Evolutionary conservation across 2,329 filamentous ascomycete genomes (phyloP), one percentile per base, ranked within the genome.

Genomic region (Fusarium chlamydosporum): DNA sequence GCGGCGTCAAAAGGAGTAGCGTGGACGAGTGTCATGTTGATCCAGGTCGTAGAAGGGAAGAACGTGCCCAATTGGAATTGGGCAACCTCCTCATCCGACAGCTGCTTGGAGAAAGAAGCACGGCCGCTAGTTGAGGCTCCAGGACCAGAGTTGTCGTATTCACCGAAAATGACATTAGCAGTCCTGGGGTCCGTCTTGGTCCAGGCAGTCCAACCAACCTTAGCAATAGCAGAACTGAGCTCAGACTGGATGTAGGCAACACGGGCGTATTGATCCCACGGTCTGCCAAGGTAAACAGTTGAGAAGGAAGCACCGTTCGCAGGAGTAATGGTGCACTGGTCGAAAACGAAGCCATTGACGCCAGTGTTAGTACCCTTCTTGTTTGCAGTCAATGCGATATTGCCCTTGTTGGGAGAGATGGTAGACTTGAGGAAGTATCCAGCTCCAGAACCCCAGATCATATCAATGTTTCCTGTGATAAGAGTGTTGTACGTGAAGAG

Each of bases 401-500:
- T 70, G 27, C 77, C 76, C 11, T 70, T 61, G 55, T 78, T 78
- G 2, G 76, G 74, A 4, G 76, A 57, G 37, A 78, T 76, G 31
- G 72, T 76, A 20, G 72, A 75, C 52, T 77, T 76, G 43, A 78
- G 72, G 75, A 84, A 83, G 65, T 84, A 84, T 8, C 75, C 82
- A 1, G 80, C 75, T 4, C 81, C 82, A 27, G 76, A 74, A 11
- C 82, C 82, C 70, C 78, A 77, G 9, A 77, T 83, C 76, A 83
- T 82, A 53, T 85, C 83, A 31, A 83, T 84, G 3, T 81, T 83
- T n/a, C 83, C 83, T 54, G 80, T 77, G 38, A 85, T 80, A 48
- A 81, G 75, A 48, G 78, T 81, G 16, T 75, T 74, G 23, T 79
- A 79, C 59, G 84, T 85, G 38, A 85, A 79, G 63, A 86, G 81